Base-by-base conservation (phyloP, 805 yeast genomes). In the Starmerella tilneyi region DNA sequence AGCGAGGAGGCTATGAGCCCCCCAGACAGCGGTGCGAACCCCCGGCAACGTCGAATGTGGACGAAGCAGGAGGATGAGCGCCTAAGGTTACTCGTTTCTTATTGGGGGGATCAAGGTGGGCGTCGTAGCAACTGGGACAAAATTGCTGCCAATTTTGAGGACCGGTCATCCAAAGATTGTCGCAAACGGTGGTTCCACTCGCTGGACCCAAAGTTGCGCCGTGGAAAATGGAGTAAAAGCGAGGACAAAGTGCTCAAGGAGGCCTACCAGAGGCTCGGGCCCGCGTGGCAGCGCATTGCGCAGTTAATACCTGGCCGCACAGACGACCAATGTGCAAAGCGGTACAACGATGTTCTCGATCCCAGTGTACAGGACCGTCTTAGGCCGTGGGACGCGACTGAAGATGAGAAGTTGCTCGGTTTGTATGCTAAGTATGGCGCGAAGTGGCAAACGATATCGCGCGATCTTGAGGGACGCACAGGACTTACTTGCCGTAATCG, bases 281-380 rank as follows among this genome's bases (percentile, higher is more conserved):
- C 94, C 0, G 73, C 78, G 24, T 88, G 96, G 96, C 83, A 82
- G 51, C 79, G 79, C 55, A 86, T 88, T 9, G 78, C 94, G 0
- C 64, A 70, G 41, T 79, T 74, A 43, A 81, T 88, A 11, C 74
- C 76, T 3, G 94, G 95, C 5, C 70, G 96, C 59, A 88, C 94
- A 0, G 95, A 86, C 57, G 96, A 86, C 62, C 96, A 88, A 65
- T 88, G 97, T 67, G 84, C 94, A 2, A 88, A 88, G 58, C 67
- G 96, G 56, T 88, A 84, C 60, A 76, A 79, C 13, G 96, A 88
- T 57, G 95, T 85, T 2, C 62, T 88, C 47, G 92, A 84, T 55
- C 96, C 96, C 5, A 70, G 68, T 22, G 81, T 86, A 9, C 76
- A 77, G 48, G 85, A 81, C 53, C 65, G 96, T 45, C 67, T 85